Evolutionary conservation across 2,329 filamentous ascomycete genomes (phyloP).

Genomic region (Proliferodiscus dingleyae): DNA sequence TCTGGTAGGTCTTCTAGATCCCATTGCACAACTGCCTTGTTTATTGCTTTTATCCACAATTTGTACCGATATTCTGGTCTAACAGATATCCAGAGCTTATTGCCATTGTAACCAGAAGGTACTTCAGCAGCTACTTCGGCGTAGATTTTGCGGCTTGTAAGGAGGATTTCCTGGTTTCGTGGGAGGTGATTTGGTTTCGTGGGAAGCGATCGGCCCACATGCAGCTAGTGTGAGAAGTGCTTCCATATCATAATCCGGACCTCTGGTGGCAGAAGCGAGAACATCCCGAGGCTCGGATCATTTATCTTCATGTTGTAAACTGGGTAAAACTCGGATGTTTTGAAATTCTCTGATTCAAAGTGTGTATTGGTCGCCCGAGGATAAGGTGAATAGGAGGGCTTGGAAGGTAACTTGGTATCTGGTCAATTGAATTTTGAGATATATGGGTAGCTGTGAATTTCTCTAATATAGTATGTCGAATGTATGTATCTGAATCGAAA

Average conservation of each 20-base stretch:
- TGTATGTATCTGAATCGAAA: too few species aligned
- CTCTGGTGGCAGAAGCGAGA: conserved; percentile 12
- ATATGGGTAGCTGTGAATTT: too few species aligned
- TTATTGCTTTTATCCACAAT: conserved; percentile 11
- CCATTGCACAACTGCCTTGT: conserved; percentile 9
- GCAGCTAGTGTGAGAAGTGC: conserved; percentile 8
- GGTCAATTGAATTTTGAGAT: too few species aligned
- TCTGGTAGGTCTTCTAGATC: conserved; percentile 12
- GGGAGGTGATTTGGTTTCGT: conserved; percentile 11
- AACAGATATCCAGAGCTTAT: conserved; percentile 11
- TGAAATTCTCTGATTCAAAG: conserved; percentile 9
- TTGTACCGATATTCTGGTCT: conserved; percentile 11
- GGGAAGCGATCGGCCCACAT: conserved; percentile 12
- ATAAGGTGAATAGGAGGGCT: conserved; percentile 3
- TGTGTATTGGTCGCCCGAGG: conserved; percentile 5
- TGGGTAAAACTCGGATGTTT: conserved; percentile 2
- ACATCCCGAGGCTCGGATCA: conserved; percentile 11
- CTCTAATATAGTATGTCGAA: too few species aligned
- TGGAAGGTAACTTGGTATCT: too few species aligned
- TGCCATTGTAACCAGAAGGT: conserved; percentile 12
- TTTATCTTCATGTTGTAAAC: conserved; percentile 14
- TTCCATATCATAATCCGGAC: conserved; percentile 14
- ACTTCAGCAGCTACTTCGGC: conserved; percentile 15
- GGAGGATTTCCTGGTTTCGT: conserved; percentile 14
- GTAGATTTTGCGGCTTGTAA: conserved; percentile 13